A percentile compares a stretch with the other conserved stretches of the same genome.
Evolutionary conservation across 345 rosid genomes (phyloP).

Genomic region (Eucalyptus globulus): DNA sequence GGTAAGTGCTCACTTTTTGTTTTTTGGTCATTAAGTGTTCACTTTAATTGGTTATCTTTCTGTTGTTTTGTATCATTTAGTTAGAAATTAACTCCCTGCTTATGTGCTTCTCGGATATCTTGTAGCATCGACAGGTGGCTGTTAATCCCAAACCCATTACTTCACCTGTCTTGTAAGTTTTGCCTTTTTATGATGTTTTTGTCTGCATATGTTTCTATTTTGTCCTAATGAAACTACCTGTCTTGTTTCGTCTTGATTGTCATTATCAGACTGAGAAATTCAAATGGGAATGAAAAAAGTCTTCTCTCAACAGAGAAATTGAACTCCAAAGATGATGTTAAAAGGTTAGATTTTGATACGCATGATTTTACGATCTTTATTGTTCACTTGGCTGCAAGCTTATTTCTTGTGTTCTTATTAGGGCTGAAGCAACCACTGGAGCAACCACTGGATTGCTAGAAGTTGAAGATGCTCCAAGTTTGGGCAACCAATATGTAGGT

Average conservation of each 20-base stretch:
- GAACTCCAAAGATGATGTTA: fast-evolving
- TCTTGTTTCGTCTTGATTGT: neutral
- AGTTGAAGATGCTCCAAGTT: neutral
- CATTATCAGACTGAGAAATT: neutral
- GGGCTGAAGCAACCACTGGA: no score
- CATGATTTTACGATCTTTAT: neutral
- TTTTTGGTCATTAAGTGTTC: no score
- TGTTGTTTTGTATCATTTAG: no score
- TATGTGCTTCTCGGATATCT: neutral
- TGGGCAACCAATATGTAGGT: fast-evolving
- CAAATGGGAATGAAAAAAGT: no score
- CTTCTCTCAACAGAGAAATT: neutral
- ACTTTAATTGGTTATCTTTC: no score
- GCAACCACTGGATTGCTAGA: neutral
- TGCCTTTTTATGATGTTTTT: neutral
- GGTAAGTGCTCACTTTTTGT: no score
- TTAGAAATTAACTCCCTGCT: neutral
- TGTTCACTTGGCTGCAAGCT: fast-evolving
- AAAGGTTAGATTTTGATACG: neutral
- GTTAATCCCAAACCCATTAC: neutral
- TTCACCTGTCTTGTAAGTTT: neutral
- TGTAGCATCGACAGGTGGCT: neutral
- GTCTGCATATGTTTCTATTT: neutral
- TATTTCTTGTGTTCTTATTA: neutral
- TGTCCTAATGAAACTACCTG: neutral